Percentiles rank a stretch among this genome's conserved stretches.
Conservation (phyloP, 1,284 basidiomycete genomes). For the Sanguinoderma infundibulare region DNA sequence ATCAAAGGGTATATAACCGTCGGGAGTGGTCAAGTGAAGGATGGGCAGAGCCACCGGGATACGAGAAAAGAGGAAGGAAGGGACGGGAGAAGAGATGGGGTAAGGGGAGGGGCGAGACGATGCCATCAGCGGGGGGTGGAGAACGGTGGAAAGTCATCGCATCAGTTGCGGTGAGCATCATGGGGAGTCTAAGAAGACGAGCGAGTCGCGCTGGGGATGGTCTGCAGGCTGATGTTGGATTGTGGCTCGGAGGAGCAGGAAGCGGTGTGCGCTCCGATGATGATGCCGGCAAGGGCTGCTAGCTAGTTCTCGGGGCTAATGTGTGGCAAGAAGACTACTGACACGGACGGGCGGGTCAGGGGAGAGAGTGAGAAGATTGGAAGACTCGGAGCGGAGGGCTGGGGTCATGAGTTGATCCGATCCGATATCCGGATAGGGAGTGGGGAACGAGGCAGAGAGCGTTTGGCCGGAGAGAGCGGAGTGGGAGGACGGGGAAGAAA, state of each 20-base stretch:
- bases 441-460: conserved; percentile 16
- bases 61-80: background rate
- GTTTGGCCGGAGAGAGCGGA: conserved; percentile 8
- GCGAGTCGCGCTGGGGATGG: too few relatives aligned
- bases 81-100: conserved; percentile 16
- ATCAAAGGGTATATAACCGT: background rate
- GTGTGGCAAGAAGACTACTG: background rate
- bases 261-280: too few relatives aligned
- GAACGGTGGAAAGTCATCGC: too few relatives aligned
- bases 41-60: background rate
- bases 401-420: conserved; percentile 25
- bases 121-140: background rate
- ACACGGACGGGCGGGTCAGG: background rate
- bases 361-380: background rate
- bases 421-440: conserved; percentile 18
- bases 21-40: background rate
- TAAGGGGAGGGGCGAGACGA: background rate
- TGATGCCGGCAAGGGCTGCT: too few relatives aligned
- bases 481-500: background rate
- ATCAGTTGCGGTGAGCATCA: too few relatives aligned
- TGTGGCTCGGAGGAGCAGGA: too few relatives aligned
- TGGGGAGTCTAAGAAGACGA: too few relatives aligned
- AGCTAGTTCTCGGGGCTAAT: too few relatives aligned
- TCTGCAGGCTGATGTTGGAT: too few relatives aligned
- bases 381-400: background rate